phyloP scores from a whole-genome alignment of 176 grass and related monocot genomes.

The Oryza australiensis region DNA sequence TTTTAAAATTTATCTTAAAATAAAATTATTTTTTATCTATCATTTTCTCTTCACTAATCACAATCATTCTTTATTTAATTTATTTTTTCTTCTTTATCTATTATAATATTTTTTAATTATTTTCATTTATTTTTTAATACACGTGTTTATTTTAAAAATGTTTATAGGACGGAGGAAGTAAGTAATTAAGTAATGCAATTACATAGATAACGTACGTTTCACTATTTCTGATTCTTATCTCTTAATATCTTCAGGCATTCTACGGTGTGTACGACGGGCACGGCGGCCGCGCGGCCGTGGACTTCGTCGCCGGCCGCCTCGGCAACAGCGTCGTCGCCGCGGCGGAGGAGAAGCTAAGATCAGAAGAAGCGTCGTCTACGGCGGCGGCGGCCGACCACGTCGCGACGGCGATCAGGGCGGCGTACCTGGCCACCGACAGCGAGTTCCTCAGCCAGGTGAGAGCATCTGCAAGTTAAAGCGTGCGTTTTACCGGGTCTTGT shows the following conservation, averaged over 20 bases:
- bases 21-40: no score
- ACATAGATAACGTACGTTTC: not conserved
- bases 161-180: no score
- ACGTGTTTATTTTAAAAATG: no score
- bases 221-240: not conserved
- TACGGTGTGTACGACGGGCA: slow-evolving; percentile 91
- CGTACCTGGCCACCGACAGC: slow-evolving; percentile 68
- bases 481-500: slow-evolving; percentile 37
- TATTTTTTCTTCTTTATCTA: no score
- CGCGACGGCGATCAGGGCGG: slow-evolving; percentile 55
- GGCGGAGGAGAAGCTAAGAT: slow-evolving; percentile 12
- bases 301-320: slow-evolving; percentile 63
- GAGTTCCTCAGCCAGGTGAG: slow-evolving; percentile 59
- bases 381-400: slow-evolving; percentile 4
- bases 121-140: no score
- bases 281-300: slow-evolving; percentile 72
- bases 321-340: slow-evolving; percentile 62
- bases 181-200: not conserved
- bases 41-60: no score
- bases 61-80: no score
- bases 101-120: no score
- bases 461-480: no score
- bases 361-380: not conserved
- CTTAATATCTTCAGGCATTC: slow-evolving; percentile 50
- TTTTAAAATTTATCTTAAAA: no score